These are phyloP conservation scores for Huiozyma naganishii DNA, from an alignment of 805 yeast species.

Conservation along the genomic window DNA sequence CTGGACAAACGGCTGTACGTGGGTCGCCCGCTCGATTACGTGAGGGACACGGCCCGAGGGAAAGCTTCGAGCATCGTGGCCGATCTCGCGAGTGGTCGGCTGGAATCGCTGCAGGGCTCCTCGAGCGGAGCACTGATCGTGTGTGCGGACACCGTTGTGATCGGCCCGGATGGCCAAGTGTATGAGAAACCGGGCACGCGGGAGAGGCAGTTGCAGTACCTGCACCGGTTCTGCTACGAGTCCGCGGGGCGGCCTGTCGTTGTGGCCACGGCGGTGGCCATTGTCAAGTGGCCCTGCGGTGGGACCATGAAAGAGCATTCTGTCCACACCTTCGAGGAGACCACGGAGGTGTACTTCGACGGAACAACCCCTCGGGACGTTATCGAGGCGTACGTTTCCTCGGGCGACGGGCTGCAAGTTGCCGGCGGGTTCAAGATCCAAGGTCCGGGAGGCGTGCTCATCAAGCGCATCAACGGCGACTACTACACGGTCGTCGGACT, in stretches of 20 bases:
- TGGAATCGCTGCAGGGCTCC: conserved; percentile 3
- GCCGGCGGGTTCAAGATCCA: conserved; percentile 93
- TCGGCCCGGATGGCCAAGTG: conserved; percentile 43
- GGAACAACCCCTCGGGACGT: conserved; percentile 40
- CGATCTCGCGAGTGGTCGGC: conserved; percentile 16
- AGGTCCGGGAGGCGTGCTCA: conserved; percentile 55
- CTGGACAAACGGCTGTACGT: conserved; percentile 38
- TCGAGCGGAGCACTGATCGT: conserved; percentile 25
- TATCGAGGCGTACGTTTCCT: conserved; percentile 48
- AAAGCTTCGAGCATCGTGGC: conserved; percentile 58
- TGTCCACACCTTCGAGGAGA: conserved; percentile 29
- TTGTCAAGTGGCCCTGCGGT: conserved; percentile 26
- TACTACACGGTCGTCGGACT: conserved; percentile 80
- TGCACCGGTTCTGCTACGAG: conserved; percentile 34
- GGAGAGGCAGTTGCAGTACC: conserved; percentile 38
- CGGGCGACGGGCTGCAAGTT: conserved; percentile 67
- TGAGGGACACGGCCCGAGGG: conserved; percentile 51
- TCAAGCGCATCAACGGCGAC: conserved; percentile 63
- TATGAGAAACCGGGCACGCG: conserved; percentile 71
- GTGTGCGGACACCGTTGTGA: conserved; percentile 76
- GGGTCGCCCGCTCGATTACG: conserved; percentile 37
- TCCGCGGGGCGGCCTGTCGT: conserved; percentile 35
- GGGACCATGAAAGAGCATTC: neutral
- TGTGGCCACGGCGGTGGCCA: conserved; percentile 45
- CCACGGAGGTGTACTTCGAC: conserved; percentile 34